Evolutionary conservation across 2,329 filamentous ascomycete genomes (phyloP), one percentile per base, ranked within the genome.

Genomic region (Venturia aucupariae): DNA sequence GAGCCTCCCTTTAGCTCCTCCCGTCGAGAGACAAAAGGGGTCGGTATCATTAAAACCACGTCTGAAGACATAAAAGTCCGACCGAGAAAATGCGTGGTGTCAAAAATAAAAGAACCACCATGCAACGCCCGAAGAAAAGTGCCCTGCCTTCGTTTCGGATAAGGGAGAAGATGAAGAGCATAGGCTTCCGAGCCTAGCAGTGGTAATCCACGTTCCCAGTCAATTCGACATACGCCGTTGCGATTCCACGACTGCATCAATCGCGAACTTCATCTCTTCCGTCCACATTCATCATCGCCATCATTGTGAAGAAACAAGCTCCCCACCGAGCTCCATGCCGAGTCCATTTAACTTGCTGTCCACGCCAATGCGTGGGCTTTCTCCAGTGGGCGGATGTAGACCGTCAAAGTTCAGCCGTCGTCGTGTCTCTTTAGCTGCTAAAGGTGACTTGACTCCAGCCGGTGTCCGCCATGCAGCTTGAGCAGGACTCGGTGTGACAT

Each of bases 401-500:
- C 86, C 85, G 72, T 96, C 92, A 76, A 96, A 95, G 64, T 92
- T 95, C 66, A 96, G 80, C 67, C 65, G 44, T 38, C 87, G 82
- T 72, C 89, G 84, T n/a, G 89, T 83, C 59, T 89, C 84, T 69
- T 86, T 90, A 65, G 80, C 79, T 35, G 84, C 81, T 13, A 85
- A 77, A 13, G 91, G 92, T 0, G 92, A 96, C 74, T 89, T 90
- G 22, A 74, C 73, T 8, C 79, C 77, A 19, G 77, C 78, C 22
- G 85, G 85, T 41, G 85, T 87, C 39, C 83, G 78, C 90, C 92
- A 97, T 11, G 87, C 84, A 69, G 86, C 90, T 78, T 97, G 94
- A 32, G 91, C 94, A 24, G 94, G 94, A 72, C 91, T 96, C 0
- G 94, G 94, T 7, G 94, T 96, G 74, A 97, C 93, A 77, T 97